Percentiles rank a stretch among this genome's conserved stretches.
These are phyloP conservation scores for Diaporthe ampelina DNA, from an alignment of 2,329 filamentous ascomycete genomes.

Conservation along the genomic window DNA sequence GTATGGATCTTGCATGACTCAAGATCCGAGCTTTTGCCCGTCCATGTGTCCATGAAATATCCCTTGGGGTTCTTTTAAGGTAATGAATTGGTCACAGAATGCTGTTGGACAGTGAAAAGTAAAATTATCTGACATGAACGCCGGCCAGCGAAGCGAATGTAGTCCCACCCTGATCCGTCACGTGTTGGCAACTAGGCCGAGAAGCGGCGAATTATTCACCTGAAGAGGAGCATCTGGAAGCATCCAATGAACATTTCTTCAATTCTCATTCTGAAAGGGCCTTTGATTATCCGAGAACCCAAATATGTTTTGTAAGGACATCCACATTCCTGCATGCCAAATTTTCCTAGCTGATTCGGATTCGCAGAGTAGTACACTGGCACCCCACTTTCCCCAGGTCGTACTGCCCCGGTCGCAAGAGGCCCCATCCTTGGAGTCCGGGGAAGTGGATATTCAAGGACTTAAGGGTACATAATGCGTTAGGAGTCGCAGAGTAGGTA, in stretches of 20 bases:
- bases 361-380: background rate
- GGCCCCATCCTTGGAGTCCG: background rate
- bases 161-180: slow-evolving; percentile 17
- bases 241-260: slow-evolving; percentile 14
- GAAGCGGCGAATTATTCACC: background rate
- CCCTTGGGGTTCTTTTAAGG: slow-evolving; percentile 17
- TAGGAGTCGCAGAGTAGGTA: background rate
- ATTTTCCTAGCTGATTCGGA: background rate
- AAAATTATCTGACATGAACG: background rate
- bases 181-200: slow-evolving; percentile 10
- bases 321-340: slow-evolving; percentile 7
- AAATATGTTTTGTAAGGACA: background rate
- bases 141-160: slow-evolving; percentile 1
- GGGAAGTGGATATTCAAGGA: slow-evolving; percentile 1
- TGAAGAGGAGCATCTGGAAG: background rate
- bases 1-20: slow-evolving; percentile 17
- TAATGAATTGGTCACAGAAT: slow-evolving; percentile 14
- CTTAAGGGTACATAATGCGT: background rate
- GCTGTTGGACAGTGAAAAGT: background rate
- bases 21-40: background rate
- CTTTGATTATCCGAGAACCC: background rate
- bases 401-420: background rate
- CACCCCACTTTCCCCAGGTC: slow-evolving; percentile 2
- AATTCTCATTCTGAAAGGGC: background rate
- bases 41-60: slow-evolving; percentile 17